Evolutionary conservation across 2,329 filamentous ascomycete species (phyloP).

Genomic region (Ophiocordyceps polyrhachis-furcata): DNA sequence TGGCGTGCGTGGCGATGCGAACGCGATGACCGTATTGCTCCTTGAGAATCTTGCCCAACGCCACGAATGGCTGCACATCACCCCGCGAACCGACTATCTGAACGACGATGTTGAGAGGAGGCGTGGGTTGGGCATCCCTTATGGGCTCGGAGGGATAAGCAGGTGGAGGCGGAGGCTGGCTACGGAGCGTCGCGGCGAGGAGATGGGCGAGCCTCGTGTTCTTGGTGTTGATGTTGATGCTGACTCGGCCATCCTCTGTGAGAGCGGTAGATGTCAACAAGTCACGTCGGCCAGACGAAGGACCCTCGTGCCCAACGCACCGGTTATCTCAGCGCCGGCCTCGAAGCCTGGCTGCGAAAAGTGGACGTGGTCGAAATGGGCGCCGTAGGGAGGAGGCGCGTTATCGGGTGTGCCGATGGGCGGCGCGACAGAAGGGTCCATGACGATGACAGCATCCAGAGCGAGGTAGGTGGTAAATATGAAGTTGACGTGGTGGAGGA

Average conservation of each 20-base stretch:
- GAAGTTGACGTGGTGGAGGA: too few relatives aligned
- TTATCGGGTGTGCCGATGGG: constrained; percentile 21
- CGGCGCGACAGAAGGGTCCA: constrained; percentile 21
- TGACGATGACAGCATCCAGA: constrained; percentile 11
- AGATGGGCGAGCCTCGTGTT: constrained; percentile 46
- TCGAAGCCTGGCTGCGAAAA: constrained; percentile 44
- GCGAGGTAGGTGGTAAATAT: neutral
- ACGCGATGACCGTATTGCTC: constrained; percentile 51
- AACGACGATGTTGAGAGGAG: constrained; percentile 49
- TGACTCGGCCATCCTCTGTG: constrained; percentile 54
- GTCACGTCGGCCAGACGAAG: neutral
- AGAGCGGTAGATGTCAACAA: neutral
- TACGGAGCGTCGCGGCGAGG: constrained; percentile 43
- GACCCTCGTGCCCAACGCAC: constrained; percentile 12
- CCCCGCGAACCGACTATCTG: constrained; percentile 59
- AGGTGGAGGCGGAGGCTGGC: constrained; percentile 35
- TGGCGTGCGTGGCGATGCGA: constrained; percentile 52
- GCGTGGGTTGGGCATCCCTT: constrained; percentile 30
- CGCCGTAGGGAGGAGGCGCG: constrained; percentile 40
- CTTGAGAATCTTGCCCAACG: constrained; percentile 45
- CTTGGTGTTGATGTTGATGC: constrained; percentile 63
- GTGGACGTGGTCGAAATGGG: constrained; percentile 33
- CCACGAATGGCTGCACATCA: constrained; percentile 60
- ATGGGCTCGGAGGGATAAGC: constrained; percentile 53
- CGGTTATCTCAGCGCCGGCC: constrained; percentile 39